phyloP scores from a whole-genome alignment of 768 basidiomycete genomes.

The Coprinopsis sp. region DNA sequence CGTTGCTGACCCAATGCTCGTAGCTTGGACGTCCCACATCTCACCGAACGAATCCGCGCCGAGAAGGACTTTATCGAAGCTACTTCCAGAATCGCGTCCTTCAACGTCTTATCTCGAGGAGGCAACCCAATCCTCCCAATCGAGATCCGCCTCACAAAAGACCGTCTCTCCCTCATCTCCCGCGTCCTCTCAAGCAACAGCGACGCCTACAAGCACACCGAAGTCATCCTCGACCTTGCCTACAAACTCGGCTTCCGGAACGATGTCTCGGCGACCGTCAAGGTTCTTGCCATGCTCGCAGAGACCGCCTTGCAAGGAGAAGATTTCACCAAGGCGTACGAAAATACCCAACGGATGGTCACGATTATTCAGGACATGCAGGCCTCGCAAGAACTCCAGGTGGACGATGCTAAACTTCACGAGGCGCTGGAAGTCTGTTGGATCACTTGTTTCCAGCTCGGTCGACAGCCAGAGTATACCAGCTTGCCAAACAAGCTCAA shows the following conservation, averaged over 20 bases:
- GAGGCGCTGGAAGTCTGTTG: constrained; percentile 83
- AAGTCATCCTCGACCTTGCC: constrained; percentile 87
- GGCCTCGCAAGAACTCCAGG: constrained; percentile 20
- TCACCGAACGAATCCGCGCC: constrained; percentile 53
- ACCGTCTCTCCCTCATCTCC: constrained; percentile 83
- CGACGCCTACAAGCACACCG: constrained; percentile 88
- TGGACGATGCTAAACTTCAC: constrained; percentile 37
- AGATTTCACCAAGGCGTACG: constrained; percentile 73
- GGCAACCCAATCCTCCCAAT: constrained; percentile 82
- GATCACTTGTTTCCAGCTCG: constrained; percentile 86
- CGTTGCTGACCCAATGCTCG: background rate
- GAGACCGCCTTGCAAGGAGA: constrained; percentile 81
- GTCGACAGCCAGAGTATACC: constrained; percentile 71
- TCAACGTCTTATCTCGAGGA: constrained; percentile 71
- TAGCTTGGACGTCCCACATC: constrained; percentile 73
- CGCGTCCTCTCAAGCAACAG: constrained; percentile 78
- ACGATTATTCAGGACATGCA: constrained; percentile 51
- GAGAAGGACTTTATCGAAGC: constrained; percentile 97
- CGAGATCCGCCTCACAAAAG: constrained; percentile 88
- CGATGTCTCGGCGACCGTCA: constrained; percentile 73
- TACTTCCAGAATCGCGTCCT: constrained; percentile 91
- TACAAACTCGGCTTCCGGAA: constrained; percentile 80
- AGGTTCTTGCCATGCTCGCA: constrained; percentile 84
- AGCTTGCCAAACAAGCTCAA: constrained; percentile 63
- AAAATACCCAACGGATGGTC: constrained; percentile 69